Base-by-base conservation (phyloP, 441 rosid species). In the Adansonia rubrostipa region DNA sequence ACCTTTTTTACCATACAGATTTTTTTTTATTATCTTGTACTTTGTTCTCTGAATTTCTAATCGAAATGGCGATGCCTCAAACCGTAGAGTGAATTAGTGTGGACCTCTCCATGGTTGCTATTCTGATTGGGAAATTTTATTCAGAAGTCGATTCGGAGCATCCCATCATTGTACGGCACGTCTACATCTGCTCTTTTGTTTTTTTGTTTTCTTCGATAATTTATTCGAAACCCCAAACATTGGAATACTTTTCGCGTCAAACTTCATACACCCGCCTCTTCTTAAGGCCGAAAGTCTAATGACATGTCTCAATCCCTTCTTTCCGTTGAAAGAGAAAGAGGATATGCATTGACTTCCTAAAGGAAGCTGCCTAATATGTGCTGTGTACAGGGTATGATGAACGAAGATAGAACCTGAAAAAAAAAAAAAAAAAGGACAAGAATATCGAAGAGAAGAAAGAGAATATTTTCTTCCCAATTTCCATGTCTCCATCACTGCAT, bases 71-170 rank as follows among this genome's bases (percentile, higher is more conserved):
- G 56, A 73, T 20, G 17, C 77, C 77, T 58, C 67, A 44, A 73
- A 73, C 47, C 11, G 54, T 20, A 54, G 17, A 58, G 76, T 58
- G 67, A 57, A 73, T 13, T 36, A 57, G 0, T 5, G 44, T 71
- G 24, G 63, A 53, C 75, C 75, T 53, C 28, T 33, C 48, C 11
- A 58, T 48, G n/a, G 36, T 28, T 44, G 9, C 17, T 14, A 51
- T 28, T 28, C 36, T 28, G 36, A 28, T 28, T 28, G 36, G 2
- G 36, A 0, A 20, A 8, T 71, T 47, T 24, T 28, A 28, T 28
- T 28, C 36, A 48, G 5, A 56, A 42, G 76, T 14, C 66, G 66
- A 66, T 57, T 66, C 66, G 57, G 36, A 3, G 76, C 53, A 73
- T 57, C 67, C 76, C 76, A 58, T 73, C 61, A 13, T 53, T 28